Evolutionary conservation across 495 filamentous ascomycete genomes (phyloP).

Genomic region (Neurospora terricola): DNA sequence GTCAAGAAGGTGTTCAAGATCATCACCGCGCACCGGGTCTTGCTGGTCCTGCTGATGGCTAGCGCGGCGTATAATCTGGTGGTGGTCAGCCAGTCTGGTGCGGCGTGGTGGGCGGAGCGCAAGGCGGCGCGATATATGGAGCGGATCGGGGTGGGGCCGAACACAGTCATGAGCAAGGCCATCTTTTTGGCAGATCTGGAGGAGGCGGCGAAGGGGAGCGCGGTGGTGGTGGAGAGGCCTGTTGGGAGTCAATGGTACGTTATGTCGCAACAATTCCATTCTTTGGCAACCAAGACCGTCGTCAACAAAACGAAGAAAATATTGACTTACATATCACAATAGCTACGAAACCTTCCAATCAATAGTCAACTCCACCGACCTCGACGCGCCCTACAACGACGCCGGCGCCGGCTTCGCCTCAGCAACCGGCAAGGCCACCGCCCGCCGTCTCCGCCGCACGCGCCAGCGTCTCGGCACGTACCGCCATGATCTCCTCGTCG

Average conservation of each 20-base stretch:
- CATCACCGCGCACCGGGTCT: conserved; percentile 61
- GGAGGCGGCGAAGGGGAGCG: conserved; percentile 42
- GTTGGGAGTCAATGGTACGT: conserved; percentile 35
- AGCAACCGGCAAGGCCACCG: conserved; percentile 46
- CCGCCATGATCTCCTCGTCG: conserved; percentile 86
- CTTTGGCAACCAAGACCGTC: no score
- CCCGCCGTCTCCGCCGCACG: conserved; percentile 60
- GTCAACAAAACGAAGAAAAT: not conserved
- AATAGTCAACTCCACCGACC: conserved; percentile 42
- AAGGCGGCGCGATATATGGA: conserved; percentile 70
- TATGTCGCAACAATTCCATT: no score
- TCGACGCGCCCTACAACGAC: conserved; percentile 40
- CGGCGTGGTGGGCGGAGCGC: conserved; percentile 78
- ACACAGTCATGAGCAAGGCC: conserved; percentile 70
- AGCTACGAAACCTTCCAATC: conserved; percentile 46
- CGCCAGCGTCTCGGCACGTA: conserved; percentile 73
- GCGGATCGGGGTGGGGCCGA: conserved; percentile 66
- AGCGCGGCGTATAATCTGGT: conserved; percentile 63
- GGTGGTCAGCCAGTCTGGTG: conserved; percentile 55
- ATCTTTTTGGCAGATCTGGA: conserved; percentile 79
- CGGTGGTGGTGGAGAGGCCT: conserved; percentile 15
- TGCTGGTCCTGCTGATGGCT: conserved; percentile 55
- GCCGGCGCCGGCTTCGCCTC: conserved; percentile 32
- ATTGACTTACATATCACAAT: conserved; percentile 5
- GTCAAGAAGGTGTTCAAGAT: conserved; percentile 58